Evolutionary conservation across 176 grass and related monocot species (phyloP), one percentile per base, ranked within the genome.

Genomic region (Paspalum notatum): DNA sequence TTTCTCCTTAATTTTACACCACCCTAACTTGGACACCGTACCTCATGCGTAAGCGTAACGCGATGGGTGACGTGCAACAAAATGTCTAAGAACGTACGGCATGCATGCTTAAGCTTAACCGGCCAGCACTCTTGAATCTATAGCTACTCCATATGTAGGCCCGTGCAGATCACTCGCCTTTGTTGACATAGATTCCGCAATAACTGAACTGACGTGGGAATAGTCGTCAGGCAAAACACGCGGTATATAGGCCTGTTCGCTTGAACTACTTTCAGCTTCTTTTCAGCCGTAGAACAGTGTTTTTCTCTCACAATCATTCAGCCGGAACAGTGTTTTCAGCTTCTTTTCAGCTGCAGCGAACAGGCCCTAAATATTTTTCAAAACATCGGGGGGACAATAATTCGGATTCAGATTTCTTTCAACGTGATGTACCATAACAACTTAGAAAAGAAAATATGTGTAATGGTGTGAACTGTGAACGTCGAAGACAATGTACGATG

Each of bases 1-100:
- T n/a, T 17, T 15, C 15, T 26, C 27, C 12, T 37, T 62, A 8
- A 17, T 27, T 66, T 42, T 44, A 41, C 38, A 20, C 20, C 41
- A 47, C 45, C 10, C 45, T 12, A 42, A 6, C 40, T 43, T 5
- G 8, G 61, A 15, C 8, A 16, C 13, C 5, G 26, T 5, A 38
- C 16, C 27, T 65, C 7, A 0, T 42, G 63, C 45, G 45, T 47
- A 47, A 8, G 45, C 45, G 10, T 47, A 8, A 44, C 42, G 64
- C 40, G 64, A 67, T 22, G 18, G 62, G 9, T 64, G 22, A 1
- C 46, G 68, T 71, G 55, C 55, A 76, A 45, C 73, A 76, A 46
- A 71, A 51, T 17, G 68, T 71, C 68, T 50, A 32, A 16, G 6
- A 61, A 24, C 21, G 8, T 76, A 60, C 55, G 40, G n/a, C 38